A percentile compares a stretch with the other conserved stretches of the same genome.
Evolutionary conservation across 345 rosid genomes (phyloP).

Genomic region (Brassica napus): DNA sequence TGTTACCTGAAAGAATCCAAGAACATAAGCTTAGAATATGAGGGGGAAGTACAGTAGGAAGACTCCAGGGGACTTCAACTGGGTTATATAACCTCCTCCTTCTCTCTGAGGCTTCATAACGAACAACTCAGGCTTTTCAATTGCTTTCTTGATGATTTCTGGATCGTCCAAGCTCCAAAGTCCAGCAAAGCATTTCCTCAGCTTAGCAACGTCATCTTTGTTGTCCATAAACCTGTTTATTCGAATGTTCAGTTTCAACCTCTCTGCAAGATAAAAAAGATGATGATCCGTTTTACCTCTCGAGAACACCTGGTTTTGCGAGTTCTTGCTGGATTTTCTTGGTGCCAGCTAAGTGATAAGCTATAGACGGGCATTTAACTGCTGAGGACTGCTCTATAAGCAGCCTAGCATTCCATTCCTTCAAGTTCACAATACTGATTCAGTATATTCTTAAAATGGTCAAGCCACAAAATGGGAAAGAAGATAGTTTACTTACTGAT

Average conservation of each 20-base stretch:
- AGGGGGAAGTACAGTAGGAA: neutral
- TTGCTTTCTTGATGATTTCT: conserved; percentile 63
- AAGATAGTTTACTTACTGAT: conserved; percentile 56
- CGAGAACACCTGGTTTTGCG: conserved; percentile 85
- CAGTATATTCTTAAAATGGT: neutral
- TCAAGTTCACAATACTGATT: conserved; percentile 9
- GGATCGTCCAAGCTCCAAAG: conserved; percentile 90
- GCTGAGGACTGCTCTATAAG: conserved; percentile 86
- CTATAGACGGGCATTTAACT: conserved; percentile 82
- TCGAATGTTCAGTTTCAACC: neutral
- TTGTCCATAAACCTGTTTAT: conserved; percentile 66
- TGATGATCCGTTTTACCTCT: conserved; percentile 53
- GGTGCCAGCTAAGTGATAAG: conserved; percentile 92
- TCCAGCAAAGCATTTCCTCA: conserved; percentile 87
- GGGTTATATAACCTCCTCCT: conserved; percentile 78
- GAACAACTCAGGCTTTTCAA: conserved; percentile 67
- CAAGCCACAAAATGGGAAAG: neutral
- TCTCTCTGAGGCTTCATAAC: conserved; percentile 99
- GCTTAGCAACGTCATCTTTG: conserved; percentile 74
- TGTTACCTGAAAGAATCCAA: conserved; percentile 55
- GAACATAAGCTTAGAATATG: neutral
- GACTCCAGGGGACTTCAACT: neutral
- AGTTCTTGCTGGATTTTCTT: conserved; percentile 98
- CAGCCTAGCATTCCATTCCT: conserved; percentile 96
- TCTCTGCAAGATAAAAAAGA: neutral